Conservation (phyloP, 257 asterid genomes). For the Ehretia macrophylla region DNA sequence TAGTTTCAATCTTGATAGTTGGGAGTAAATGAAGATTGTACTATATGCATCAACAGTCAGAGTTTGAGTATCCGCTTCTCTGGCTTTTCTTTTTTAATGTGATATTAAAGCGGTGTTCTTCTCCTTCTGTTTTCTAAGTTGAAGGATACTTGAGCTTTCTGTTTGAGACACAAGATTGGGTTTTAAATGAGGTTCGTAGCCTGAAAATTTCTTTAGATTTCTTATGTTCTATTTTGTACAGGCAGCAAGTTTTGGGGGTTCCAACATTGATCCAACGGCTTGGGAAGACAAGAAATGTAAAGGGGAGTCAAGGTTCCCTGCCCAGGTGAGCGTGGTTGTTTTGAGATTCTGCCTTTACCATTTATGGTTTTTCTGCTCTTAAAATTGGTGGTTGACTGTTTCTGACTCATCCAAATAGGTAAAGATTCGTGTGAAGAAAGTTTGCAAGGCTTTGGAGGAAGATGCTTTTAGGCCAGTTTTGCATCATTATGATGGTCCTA, state of each 20-base stretch:
- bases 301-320: conserved; percentile 98
- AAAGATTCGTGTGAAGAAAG: conserved; percentile 66
- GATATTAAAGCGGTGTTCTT: too few relatives aligned
- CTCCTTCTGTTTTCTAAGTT: too few relatives aligned
- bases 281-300: conserved; percentile 98
- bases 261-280: conserved; percentile 97
- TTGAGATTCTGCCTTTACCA: conserved; percentile 2
- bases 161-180: too few relatives aligned
- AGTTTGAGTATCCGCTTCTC: too few relatives aligned
- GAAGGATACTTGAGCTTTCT: too few relatives aligned
- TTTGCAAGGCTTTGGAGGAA: conserved; percentile 86
- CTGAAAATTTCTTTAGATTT: conserved; percentile 2
- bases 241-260: conserved; percentile 89
- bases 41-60: too few relatives aligned
- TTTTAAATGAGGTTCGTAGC: background rate
- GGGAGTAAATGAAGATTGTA: too few relatives aligned
- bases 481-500: conserved; percentile 98
- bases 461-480: conserved; percentile 93
- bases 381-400: conserved; percentile 13
- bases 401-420: conserved; percentile 41
- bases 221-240: conserved; percentile 17
- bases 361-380: background rate
- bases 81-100: too few relatives aligned
- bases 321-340: conserved; percentile 54
- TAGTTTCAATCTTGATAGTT: too few relatives aligned